These are phyloP conservation scores for Aspergillus neoniger DNA, from an alignment of 2,329 filamentous ascomycete genomes.

Conservation along the genomic window DNA sequence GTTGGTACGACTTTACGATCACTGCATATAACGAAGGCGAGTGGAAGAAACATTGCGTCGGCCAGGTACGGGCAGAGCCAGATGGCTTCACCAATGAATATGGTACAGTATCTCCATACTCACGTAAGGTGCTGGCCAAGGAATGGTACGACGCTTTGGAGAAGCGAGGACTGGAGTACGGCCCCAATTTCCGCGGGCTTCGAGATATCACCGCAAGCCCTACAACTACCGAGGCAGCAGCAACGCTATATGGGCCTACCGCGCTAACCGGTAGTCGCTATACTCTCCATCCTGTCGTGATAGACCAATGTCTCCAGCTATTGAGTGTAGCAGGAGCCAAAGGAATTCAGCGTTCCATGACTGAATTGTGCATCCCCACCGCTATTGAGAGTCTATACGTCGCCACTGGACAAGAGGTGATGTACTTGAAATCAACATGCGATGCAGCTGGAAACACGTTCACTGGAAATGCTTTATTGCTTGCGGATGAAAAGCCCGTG, in stretches of 20 bases:
- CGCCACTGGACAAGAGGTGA: neutral
- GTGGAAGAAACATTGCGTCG: constrained; percentile 30
- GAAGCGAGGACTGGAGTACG: constrained; percentile 18
- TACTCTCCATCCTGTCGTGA: constrained; percentile 24
- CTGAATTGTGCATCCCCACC: constrained; percentile 24
- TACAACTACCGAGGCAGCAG: neutral
- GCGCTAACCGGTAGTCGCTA: constrained; percentile 16
- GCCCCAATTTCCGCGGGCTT: constrained; percentile 18
- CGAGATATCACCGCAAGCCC: constrained; percentile 15
- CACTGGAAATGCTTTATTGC: neutral
- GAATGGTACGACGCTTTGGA: constrained; percentile 16
- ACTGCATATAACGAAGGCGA: constrained; percentile 21
- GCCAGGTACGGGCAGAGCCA: constrained; percentile 23
- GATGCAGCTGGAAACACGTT: neutral
- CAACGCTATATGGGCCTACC: constrained; percentile 5
- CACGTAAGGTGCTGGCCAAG: constrained; percentile 3
- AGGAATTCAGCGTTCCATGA: constrained; percentile 19
- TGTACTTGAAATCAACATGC: constrained; percentile 5
- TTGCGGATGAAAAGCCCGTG: neutral
- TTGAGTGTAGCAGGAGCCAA: constrained; percentile 23
- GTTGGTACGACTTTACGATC: constrained; percentile 33
- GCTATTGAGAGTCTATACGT: constrained; percentile 23
- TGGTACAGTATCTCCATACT: too few relatives aligned
- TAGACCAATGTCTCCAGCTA: constrained; percentile 26
- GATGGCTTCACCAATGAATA: neutral